phyloP scores from a whole-genome alignment of 1,284 basidiomycete species.

The Neonothopanus nambi region DNA sequence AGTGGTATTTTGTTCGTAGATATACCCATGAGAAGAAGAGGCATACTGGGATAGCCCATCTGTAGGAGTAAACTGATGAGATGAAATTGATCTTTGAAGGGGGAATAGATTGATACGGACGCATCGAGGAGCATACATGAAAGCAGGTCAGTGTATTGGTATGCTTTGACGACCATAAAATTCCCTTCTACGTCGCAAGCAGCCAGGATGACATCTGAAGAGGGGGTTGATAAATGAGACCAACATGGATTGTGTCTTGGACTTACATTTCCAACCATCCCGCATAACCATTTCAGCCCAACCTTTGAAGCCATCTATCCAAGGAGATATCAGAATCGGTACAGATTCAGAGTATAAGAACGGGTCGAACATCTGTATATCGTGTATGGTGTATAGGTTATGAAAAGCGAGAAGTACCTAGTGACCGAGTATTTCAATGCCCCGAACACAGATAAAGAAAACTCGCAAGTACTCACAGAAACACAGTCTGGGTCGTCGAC shows the following conservation, averaged over 20 bases:
- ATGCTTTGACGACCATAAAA: constrained; percentile 84
- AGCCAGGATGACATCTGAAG: constrained; percentile 71
- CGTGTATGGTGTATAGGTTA: constrained; percentile 82
- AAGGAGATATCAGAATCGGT: constrained; percentile 6
- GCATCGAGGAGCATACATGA: constrained; percentile 88
- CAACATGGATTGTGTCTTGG: background rate
- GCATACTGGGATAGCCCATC: constrained; percentile 86
- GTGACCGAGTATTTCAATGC: background rate
- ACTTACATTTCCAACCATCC: constrained; percentile 85
- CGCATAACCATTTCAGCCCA: constrained; percentile 70
- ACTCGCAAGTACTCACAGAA: constrained; percentile 56
- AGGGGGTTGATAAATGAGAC: constrained; percentile 6
- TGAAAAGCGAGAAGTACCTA: constrained; percentile 78
- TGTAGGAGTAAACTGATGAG: constrained; percentile 26
- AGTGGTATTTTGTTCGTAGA: constrained; percentile 77
- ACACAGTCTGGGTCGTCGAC: constrained; percentile 80
- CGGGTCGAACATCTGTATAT: constrained; percentile 67
- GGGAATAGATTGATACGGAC: constrained; percentile 39
- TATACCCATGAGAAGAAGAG: constrained; percentile 81
- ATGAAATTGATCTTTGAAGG: background rate
- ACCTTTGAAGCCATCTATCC: constrained; percentile 72
- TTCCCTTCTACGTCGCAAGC: constrained; percentile 84
- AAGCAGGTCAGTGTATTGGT: constrained; percentile 81
- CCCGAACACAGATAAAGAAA: background rate
- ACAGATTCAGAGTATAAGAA: constrained; percentile 5